phyloP scores from a whole-genome alignment of 305 asterid genomes.

The Fraxinus greggii region DNA sequence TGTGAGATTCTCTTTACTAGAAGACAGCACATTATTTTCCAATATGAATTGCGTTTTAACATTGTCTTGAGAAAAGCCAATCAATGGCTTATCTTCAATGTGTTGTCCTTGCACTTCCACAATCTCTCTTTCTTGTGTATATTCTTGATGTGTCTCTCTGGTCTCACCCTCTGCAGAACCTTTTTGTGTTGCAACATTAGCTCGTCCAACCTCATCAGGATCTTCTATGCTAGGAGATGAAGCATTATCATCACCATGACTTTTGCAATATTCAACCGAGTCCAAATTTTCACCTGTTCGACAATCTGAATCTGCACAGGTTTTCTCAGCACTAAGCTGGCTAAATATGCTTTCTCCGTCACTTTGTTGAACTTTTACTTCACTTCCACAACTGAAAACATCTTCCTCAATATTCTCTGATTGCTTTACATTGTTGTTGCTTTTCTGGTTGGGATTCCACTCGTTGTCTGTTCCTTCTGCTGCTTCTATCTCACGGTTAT shows the following conservation, averaged over 20 bases:
- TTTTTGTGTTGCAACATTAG: background rate
- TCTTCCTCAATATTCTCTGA: conserved; percentile 13
- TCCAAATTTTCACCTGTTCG: conserved; percentile 1
- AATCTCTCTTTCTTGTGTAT: background rate
- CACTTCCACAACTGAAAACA: conserved; percentile 11
- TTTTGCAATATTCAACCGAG: conserved; percentile 13
- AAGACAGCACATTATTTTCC: conserved; percentile 31
- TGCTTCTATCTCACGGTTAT: conserved; percentile 1
- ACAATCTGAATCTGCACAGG: conserved; percentile 10
- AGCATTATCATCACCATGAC: conserved; percentile 7
- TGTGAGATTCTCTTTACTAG: conserved; percentile 24
- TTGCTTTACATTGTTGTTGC: conserved; percentile 19
- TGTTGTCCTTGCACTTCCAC: conserved; percentile 18
- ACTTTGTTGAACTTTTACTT: background rate
- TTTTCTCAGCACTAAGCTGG: conserved; percentile 7
- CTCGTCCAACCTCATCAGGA: background rate
- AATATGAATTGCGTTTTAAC: conserved; percentile 25
- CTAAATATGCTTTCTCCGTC: conserved; percentile 6
- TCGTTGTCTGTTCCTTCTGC: conserved; percentile 34
- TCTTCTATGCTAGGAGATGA: conserved; percentile 13
- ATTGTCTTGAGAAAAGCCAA: conserved; percentile 18
- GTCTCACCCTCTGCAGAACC: background rate
- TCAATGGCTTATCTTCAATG: conserved; percentile 8
- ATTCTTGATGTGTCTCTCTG: background rate
- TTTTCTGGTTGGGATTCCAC: conserved; percentile 24